Base-by-base conservation (phyloP, 202 grass and related monocot genomes). In the Setaria italica region DNA sequence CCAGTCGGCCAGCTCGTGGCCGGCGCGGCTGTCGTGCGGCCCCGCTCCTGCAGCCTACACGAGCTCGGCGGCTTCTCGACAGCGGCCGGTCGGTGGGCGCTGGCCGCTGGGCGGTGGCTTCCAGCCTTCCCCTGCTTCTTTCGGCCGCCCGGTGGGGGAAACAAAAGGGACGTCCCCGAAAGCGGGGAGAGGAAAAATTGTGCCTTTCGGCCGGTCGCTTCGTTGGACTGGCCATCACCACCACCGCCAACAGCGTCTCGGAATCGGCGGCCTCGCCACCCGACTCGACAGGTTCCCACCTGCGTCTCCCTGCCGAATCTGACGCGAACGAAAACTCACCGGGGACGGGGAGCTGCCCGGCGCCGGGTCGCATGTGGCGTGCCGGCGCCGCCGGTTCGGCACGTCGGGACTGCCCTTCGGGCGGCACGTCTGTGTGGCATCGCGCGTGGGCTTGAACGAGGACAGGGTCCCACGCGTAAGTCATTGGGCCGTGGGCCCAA, bases 181-280 rank as follows among this genome's bases (percentile, higher is more conserved):
- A 84, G 74, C 19, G 14, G 6, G 48, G 48, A 1, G 1, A 46
- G 4, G 48, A 50, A 35, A 63, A 69, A 84, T 51, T 8, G 69
- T 3, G 71, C 85, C 90, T 94, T 94, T 94, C 92, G 90, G 92
- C 88, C 75, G 85, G 85, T 86, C 35, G 92, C 80, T 66, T 72
- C 74, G 87, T 94, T 85, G 89, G 83, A 8, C 81, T 72, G 64
- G 37, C 66, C 67, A 62, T 67, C 75, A 29, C 21, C 80, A 37
- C 21, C 80, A 13, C 12, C 83, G 48, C 50, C 37, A 0, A 58
- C 10, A 5, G 50, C 53, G 53, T 55, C 5, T 55, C 55, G 1
- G 55, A 9, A 57, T n/a, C n/a, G 57, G 57, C 57, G n/a, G 33
- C 57, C n/a, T 55, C 30, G 50, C 32, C 16, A 9, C 7, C 25